These are phyloP conservation scores for Pestalotiopsis sp. DNA, from an alignment of 2,329 filamentous ascomycete genomes.

Conservation along the genomic window DNA sequence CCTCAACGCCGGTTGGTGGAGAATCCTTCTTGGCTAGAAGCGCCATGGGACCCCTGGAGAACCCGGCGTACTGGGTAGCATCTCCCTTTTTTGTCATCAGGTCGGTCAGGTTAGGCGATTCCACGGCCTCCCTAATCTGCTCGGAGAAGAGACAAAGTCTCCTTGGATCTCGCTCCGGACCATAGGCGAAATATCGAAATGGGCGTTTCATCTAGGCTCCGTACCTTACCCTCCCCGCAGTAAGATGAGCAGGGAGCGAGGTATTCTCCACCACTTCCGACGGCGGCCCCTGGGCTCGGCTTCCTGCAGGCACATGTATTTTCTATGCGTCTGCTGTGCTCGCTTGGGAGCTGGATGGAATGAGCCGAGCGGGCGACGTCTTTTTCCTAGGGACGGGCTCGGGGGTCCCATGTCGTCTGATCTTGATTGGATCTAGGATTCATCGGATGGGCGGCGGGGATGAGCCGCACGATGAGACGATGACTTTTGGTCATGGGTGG, in stretches of 20 bases:
- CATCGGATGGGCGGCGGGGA: slow-evolving; percentile 11
- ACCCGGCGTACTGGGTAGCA: background rate
- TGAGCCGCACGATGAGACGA: background rate
- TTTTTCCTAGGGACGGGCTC: background rate
- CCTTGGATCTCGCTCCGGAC: background rate
- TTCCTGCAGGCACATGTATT: background rate
- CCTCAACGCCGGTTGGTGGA: slow-evolving; percentile 14
- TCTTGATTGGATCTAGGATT: slow-evolving; percentile 10
- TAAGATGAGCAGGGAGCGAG: slow-evolving; percentile 1
- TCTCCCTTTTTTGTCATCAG: background rate
- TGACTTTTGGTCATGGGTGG: slow-evolving; percentile 2
- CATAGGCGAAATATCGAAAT: background rate
- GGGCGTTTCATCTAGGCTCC: slow-evolving; percentile 6
- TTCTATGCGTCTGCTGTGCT: background rate
- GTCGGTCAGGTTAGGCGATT: too few relatives aligned
- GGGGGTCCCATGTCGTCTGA: slow-evolving; percentile 6
- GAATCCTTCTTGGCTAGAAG: background rate
- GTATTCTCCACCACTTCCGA: slow-evolving; percentile 3
- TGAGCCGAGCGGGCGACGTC: background rate
- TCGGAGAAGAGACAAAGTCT: background rate
- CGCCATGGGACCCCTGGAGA: background rate
- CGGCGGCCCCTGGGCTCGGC: background rate
- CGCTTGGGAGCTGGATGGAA: slow-evolving; percentile 1
- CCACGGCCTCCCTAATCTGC: too few relatives aligned
- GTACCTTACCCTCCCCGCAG: background rate